These are phyloP conservation scores for Yamadazyma insecticola DNA, from an alignment of 805 yeast genomes.

Conservation along the genomic window DNA sequence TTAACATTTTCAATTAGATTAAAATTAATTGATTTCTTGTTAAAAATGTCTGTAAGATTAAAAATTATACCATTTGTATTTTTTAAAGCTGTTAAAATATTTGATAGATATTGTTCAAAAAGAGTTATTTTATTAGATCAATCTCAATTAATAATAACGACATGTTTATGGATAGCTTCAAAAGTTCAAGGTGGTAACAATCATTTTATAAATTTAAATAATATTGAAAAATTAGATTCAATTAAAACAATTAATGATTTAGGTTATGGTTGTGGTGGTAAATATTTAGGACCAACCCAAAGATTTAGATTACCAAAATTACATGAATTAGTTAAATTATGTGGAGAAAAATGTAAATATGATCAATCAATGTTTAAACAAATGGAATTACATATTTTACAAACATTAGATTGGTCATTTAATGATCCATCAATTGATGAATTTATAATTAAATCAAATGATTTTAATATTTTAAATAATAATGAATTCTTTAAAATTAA, in stretches of 20 bases:
- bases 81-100: slow-evolving; percentile 65
- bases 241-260: slow-evolving; percentile 32
- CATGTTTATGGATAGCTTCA: slow-evolving; percentile 90
- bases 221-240: slow-evolving; percentile 16
- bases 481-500: slow-evolving; percentile 43
- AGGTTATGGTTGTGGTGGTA: slow-evolving; percentile 50
- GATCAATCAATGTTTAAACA: slow-evolving; percentile 48
- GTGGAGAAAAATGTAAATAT: slow-evolving; percentile 60
- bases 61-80: slow-evolving; percentile 64
- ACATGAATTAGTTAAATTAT: slow-evolving; percentile 63
- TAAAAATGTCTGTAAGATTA: slow-evolving; percentile 64
- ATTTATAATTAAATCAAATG: slow-evolving; percentile 26
- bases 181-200: slow-evolving; percentile 76
- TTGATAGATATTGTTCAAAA: slow-evolving; percentile 88
- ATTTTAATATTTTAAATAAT: slow-evolving; percentile 24
- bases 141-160: slow-evolving; percentile 84
- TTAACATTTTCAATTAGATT: slow-evolving; percentile 69
- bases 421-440: slow-evolving; percentile 54
- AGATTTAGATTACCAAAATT: slow-evolving; percentile 72
- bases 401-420: slow-evolving; percentile 58
- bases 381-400: slow-evolving; percentile 50
- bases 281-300: slow-evolving; percentile 65
- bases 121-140: slow-evolving; percentile 82
- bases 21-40: slow-evolving; percentile 71
- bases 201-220: slow-evolving; percentile 50